Percentiles rank a stretch among this genome's conserved stretches.
phyloP scores from a whole-genome alignment of 2,329 filamentous ascomycete genomes.

The Aureobasidium zeae region DNA sequence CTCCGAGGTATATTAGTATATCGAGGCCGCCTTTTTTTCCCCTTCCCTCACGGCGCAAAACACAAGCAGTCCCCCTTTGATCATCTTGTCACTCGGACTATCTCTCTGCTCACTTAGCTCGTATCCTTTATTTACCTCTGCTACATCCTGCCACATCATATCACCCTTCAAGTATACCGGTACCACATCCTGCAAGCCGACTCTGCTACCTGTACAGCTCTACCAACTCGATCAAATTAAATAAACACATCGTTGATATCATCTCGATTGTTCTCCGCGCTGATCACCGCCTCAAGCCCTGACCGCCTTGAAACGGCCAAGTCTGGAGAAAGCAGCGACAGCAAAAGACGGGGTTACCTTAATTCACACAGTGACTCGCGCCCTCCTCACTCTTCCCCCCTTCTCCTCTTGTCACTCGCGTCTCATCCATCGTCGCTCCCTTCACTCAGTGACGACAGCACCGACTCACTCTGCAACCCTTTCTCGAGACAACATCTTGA shows the following conservation, averaged over 20 bases:
- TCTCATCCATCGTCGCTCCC: slow-evolving; percentile 2
- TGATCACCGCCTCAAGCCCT: slow-evolving; percentile 12
- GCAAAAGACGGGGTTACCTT: slow-evolving; percentile 11
- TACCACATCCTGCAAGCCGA: slow-evolving; percentile 11
- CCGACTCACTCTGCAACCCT: not conserved
- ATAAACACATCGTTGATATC: slow-evolving; percentile 2
- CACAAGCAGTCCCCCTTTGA: slow-evolving; percentile 8
- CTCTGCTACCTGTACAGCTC: slow-evolving; percentile 3
- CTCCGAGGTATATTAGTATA: slow-evolving; percentile 14
- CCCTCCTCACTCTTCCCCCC: slow-evolving; percentile 1
- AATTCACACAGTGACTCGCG: slow-evolving; percentile 9
- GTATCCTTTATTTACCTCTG: slow-evolving; percentile 6
- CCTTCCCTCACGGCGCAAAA: slow-evolving; percentile 11
- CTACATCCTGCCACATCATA: too few relatives aligned
- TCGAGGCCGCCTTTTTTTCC: slow-evolving; percentile 4
- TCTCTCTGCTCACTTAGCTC: slow-evolving; percentile 10
- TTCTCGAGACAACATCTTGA: slow-evolving; percentile 3
- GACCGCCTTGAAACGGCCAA: slow-evolving; percentile 14
- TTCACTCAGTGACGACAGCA: slow-evolving; percentile 3
- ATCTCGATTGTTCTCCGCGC: slow-evolving; percentile 15
- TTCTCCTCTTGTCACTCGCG: not conserved
- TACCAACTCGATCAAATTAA: slow-evolving; percentile 10
- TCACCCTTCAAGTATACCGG: not conserved
- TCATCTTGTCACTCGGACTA: slow-evolving; percentile 6
- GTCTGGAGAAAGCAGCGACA: slow-evolving; percentile 15